Base-by-base conservation (phyloP, 345 rosid genomes). In the Cochlearia excelsa region DNA sequence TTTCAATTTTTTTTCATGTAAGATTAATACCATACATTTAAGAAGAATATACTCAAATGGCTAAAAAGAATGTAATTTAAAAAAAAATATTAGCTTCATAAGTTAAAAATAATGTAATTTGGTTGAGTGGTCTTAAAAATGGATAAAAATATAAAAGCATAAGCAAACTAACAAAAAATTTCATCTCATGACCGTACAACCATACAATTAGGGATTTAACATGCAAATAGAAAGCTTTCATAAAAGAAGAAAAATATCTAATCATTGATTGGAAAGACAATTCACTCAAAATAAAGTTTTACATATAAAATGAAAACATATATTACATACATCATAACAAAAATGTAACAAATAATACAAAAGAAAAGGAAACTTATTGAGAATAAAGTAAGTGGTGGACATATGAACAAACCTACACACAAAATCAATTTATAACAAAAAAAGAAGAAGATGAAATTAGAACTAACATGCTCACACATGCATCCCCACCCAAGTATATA, bases 391-490 rank as follows among this genome's bases (percentile, higher is more conserved):
- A 69, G 64, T 57, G 57, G 67, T 61, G 51, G 3, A 57, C 48
- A 49, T 40, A 54, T 54, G 57, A 52, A 44, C 60, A 35, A 51
- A 30, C 59, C 31, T 16, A 16, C 23, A 16, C 23, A 16, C 23
- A 16, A 16, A 16, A 16, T 16, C 23, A 16, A 16, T 16, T 16
- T 16, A 16, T 16, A 16, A 16, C 23, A 16, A 16, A 16, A 16
- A 16, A 16, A 44, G 53, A 38, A 49, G 39, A 55, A 46, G 3
- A 44, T 52, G 0, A 61, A 47, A 31, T 52, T 61, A 54, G 27
- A 48, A 47, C 62, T 54, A 69, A 62, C 74, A 69, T 62, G 74
- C 46, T 69, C 68, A 62, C 67, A 68, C 73, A 69, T 69, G 73
- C 51, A 10, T 38, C 42, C 61, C 72, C 49, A 46, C 57, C 57